Evolutionary conservation across 768 basidiomycete genomes (phyloP).

Genomic region (Leccinum longicurvipes): DNA sequence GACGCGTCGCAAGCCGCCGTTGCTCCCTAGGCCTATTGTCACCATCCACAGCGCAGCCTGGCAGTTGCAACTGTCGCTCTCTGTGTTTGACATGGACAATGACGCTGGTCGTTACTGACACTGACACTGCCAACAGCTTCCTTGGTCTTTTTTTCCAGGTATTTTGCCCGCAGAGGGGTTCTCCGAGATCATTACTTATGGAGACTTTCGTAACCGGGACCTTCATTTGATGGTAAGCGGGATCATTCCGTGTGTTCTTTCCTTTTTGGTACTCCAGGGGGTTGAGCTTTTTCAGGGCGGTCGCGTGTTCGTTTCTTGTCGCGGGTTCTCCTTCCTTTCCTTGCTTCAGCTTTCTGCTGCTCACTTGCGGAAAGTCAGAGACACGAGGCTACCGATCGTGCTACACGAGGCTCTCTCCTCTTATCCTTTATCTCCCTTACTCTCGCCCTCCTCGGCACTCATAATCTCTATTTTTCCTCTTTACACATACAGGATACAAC

Average conservation of each 20-base stretch:
- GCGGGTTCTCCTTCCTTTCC: constrained; percentile 20
- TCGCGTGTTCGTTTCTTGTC: constrained; percentile 25
- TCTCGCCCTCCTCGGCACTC: constrained; percentile 15
- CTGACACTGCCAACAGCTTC: background rate
- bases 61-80: constrained; percentile 9
- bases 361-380: constrained; percentile 39
- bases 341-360: constrained; percentile 27
- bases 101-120: background rate
- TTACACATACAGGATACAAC: background rate
- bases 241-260: constrained; percentile 16
- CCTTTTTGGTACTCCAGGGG: constrained; percentile 27
- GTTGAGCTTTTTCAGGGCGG: constrained; percentile 35
- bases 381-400: constrained; percentile 47
- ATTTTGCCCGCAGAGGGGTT: background rate
- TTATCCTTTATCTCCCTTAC: constrained; percentile 23
- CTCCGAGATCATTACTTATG: background rate
- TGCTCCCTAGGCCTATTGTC: background rate
- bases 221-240: constrained; percentile 28
- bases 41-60: constrained; percentile 12
- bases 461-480: constrained; percentile 17
- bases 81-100: background rate
- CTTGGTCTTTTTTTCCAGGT: background rate
- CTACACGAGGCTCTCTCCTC: constrained; percentile 47
- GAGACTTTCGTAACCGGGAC: constrained; percentile 10
- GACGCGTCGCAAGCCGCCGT: background rate